Conservation (phyloP, 805 yeast species). For the Cyberlindnera subsufficiens region DNA sequence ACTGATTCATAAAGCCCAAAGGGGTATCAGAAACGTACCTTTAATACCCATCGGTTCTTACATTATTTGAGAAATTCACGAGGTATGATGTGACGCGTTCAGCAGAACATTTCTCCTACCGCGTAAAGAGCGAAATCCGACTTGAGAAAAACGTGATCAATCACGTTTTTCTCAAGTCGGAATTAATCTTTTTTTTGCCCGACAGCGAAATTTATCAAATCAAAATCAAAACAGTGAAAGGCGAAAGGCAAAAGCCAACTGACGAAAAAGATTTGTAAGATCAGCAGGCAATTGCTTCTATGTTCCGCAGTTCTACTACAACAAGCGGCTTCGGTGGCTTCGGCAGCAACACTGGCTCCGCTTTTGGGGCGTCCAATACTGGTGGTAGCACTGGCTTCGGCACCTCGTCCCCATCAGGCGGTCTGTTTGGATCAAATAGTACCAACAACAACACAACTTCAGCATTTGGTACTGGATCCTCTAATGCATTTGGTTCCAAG, state of each 20-base stretch:
- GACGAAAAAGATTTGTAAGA: no score
- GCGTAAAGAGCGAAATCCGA: no score
- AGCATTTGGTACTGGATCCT: slow-evolving; percentile 19
- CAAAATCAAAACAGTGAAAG: no score
- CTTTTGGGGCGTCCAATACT: slow-evolving; percentile 22
- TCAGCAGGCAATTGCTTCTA: slow-evolving; percentile 1
- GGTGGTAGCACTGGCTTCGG: slow-evolving; percentile 13
- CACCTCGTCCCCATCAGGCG: slow-evolving; percentile 22
- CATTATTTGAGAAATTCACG: neutral
- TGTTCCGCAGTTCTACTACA: slow-evolving; percentile 24
- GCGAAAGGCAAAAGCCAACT: no score
- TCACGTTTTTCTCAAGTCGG: no score
- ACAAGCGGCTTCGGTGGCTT: slow-evolving; percentile 28
- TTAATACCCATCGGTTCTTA: slow-evolving; percentile 41
- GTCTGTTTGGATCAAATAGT: slow-evolving; percentile 34
- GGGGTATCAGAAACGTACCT: slow-evolving; percentile 25
- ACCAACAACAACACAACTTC: slow-evolving; percentile 22
- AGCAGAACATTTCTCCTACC: no score
- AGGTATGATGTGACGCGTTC: neutral
- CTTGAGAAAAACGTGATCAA: no score
- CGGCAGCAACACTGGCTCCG: slow-evolving; percentile 26
- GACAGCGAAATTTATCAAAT: no score
- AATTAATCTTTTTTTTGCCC: no score
- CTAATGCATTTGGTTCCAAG: slow-evolving; percentile 21
- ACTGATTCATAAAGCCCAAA: neutral